A percentile compares a stretch with the other conserved stretches of the same genome.
These are phyloP conservation scores for Cyberlindnera bimundalis DNA, from an alignment of 805 yeast genomes.

Conservation along the genomic window DNA sequence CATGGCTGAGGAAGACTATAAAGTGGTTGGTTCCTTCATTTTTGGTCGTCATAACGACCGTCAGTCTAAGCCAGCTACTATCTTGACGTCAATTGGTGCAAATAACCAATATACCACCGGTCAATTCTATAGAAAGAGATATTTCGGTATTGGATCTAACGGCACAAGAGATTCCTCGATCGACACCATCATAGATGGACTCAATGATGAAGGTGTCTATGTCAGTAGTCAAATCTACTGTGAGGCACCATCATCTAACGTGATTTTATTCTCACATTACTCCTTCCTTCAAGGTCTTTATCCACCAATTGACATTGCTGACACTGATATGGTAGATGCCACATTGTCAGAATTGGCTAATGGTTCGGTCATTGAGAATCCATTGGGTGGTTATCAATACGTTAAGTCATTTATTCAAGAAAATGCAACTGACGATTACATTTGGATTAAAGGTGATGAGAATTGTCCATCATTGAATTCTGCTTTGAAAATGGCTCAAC, in stretches of 20 bases:
- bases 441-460: conserved; percentile 41
- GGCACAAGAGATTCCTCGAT: conserved; percentile 24
- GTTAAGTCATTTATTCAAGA: conserved; percentile 37
- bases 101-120: conserved; percentile 37
- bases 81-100: conserved; percentile 44
- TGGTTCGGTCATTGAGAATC: conserved; percentile 37
- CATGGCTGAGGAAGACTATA: conserved; percentile 6
- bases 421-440: conserved; percentile 34
- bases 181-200: conserved; percentile 30
- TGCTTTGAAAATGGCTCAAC: conserved; percentile 32
- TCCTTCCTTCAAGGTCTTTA: conserved; percentile 47
- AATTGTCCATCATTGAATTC: conserved; percentile 38
- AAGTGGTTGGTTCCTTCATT: conserved; percentile 38
- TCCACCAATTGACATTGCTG: conserved; percentile 36
- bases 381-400: conserved; percentile 45
- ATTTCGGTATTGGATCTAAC: conserved; percentile 34
- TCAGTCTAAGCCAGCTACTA: conserved; percentile 41
- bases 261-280: conserved; percentile 38
- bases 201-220: conserved; percentile 35
- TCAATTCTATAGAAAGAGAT: conserved; percentile 39
- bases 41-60: conserved; percentile 50
- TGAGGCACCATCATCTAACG: conserved; percentile 33
- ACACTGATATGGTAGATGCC: conserved; percentile 18
- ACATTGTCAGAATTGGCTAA: conserved; percentile 36
- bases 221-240: conserved; percentile 36